phyloP scores from a whole-genome alignment of 164 flowering plant genomes.

The Dillenia suffruticosa region DNA sequence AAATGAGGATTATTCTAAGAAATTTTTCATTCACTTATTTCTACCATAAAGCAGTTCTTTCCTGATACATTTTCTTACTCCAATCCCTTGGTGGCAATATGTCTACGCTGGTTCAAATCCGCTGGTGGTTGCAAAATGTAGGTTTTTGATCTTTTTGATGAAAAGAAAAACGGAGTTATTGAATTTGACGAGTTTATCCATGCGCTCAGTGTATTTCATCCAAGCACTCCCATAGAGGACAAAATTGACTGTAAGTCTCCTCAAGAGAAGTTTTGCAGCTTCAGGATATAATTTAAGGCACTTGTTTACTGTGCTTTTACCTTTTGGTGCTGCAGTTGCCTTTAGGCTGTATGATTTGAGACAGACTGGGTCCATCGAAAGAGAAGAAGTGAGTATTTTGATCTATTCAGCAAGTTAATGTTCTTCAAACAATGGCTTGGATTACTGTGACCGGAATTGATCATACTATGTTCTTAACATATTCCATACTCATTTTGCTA shows the following conservation, averaged over 20 bases:
- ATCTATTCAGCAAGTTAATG: too few relatives aligned
- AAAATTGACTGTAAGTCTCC: slow-evolving; percentile 69
- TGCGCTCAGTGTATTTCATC: slow-evolving; percentile 80
- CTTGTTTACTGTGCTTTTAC: too few relatives aligned
- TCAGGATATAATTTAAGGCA: background rate
- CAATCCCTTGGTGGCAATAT: too few relatives aligned
- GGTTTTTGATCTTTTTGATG: slow-evolving; percentile 90
- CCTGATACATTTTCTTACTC: too few relatives aligned
- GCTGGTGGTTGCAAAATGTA: slow-evolving; percentile 9
- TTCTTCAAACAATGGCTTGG: too few relatives aligned
- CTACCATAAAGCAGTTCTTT: too few relatives aligned
- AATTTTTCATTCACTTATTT: too few relatives aligned
- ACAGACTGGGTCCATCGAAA: slow-evolving; percentile 80
- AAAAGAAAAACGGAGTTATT: slow-evolving; percentile 79
- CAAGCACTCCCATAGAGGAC: slow-evolving; percentile 59
- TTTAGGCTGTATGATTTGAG: slow-evolving; percentile 79
- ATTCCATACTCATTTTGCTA: too few relatives aligned
- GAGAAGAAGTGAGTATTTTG: slow-evolving; percentile 65
- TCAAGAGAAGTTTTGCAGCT: background rate
- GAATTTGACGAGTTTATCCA: slow-evolving; percentile 86
- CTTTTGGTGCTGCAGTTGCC: slow-evolving; percentile 55
- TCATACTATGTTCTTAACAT: too few relatives aligned
- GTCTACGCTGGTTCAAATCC: too few relatives aligned
- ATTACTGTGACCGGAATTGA: too few relatives aligned
- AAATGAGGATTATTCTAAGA: too few relatives aligned